Base-by-base conservation (phyloP, 352 stramenopile species). In the Phytophthora kernoviae region DNA sequence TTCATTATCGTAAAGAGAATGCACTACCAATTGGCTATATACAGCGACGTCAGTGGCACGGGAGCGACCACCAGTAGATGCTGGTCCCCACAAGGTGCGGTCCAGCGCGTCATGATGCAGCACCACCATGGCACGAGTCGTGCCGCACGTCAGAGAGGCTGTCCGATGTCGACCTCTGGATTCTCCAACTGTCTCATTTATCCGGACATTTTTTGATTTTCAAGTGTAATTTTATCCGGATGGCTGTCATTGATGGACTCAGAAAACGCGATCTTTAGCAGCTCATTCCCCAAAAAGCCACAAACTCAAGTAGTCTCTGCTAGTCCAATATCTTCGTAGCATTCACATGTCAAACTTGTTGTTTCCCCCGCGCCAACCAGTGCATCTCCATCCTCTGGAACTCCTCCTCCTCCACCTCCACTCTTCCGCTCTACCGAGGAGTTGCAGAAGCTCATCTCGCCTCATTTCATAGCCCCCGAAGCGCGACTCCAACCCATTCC, bases 21-120 rank as follows among this genome's bases (percentile, higher is more conserved):
- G 21, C 11, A 18, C 12, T 51, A 89, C 80, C 55, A 90, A 24
- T 39, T 90, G 82, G 20, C 63, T 49, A 50, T 79, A 87, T 22
- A 88, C 57, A 18, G 68, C 50, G 2, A 66, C 41, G 41, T 90
- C 82, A 0, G 61, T 72, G 34, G 51, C 55, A 34, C 52, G 70
- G 2, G 80, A 79, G 56, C 82, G 82, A 9, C 79, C 80, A 8
- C 56, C 24, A 44, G 68, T 71, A 15, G 70, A 59, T 22, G 80
- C 62, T 4, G 72, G 69, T 0, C 80, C 80, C 80, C 82, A 92
- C 14, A 92, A 66, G 24, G 73, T 76, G 21, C 77, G 70, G 48
- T 89, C 77, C 41, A 92, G 70, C 18, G 71, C 61, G 33, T 87
- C 70, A 36, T 92, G 80, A 18, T 86, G 65, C 37, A 89, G 51